These are phyloP conservation scores for Aspergillus cejpii DNA, from an alignment of 2,329 filamentous ascomycete species.

Conservation along the genomic window DNA sequence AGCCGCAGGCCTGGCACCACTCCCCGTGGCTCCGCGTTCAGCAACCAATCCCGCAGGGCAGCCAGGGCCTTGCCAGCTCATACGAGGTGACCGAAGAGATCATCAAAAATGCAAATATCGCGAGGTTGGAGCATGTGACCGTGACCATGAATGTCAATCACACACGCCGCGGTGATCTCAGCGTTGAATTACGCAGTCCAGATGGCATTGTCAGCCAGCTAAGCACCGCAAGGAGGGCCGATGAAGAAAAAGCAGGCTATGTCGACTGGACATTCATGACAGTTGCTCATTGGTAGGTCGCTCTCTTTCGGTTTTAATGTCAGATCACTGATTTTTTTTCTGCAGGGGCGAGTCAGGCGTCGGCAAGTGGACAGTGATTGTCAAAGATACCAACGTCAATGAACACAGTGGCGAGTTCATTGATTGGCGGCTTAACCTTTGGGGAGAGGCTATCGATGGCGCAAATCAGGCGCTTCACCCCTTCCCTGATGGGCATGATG, in stretches of 20 bases:
- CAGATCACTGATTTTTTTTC: slow-evolving; percentile 28
- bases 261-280: slow-evolving; percentile 98
- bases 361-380: slow-evolving; percentile 83
- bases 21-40: slow-evolving; percentile 92
- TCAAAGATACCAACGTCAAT: slow-evolving; percentile 79
- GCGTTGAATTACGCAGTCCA: slow-evolving; percentile 84
- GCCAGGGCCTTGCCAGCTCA: slow-evolving; percentile 67
- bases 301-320: neutral
- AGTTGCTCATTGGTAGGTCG: slow-evolving; percentile 79
- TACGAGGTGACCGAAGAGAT: slow-evolving; percentile 78
- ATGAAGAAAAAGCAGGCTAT: slow-evolving; percentile 65
- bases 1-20: slow-evolving; percentile 91
- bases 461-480: slow-evolving; percentile 67
- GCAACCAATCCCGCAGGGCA: slow-evolving; percentile 75
- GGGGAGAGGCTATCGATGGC: slow-evolving; percentile 79
- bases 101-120: slow-evolving; percentile 74
- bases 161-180: slow-evolving; percentile 78
- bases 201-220: slow-evolving; percentile 75
- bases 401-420: slow-evolving; percentile 68
- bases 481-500: slow-evolving; percentile 74
- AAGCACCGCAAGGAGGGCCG: slow-evolving; percentile 64
- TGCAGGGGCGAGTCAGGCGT: slow-evolving; percentile 75
- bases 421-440: slow-evolving; percentile 91
- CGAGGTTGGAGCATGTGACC: slow-evolving; percentile 85
- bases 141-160: slow-evolving; percentile 96